Evolutionary conservation across 2,329 filamentous ascomycete genomes (phyloP), one percentile per base, ranked within the genome.

Genomic region (Cladosporium sp.): DNA sequence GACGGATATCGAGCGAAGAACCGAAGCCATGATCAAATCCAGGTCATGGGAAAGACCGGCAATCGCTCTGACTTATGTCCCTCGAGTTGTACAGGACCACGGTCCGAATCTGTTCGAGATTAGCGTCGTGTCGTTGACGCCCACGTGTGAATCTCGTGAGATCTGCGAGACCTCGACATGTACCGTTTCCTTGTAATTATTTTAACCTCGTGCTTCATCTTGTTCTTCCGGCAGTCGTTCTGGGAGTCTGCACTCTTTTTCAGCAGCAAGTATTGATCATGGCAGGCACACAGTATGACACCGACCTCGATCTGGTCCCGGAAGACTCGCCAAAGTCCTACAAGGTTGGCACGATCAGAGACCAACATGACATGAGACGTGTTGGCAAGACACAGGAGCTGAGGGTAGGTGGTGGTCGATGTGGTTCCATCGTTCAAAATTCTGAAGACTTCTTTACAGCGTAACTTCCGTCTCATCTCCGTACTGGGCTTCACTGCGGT

Each of bases 401-500:
- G 32, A 65, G 64, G 26, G 61, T 64, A 24, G 15, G 61, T 28
- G n/a, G 11, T 6, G 7, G 1, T 38, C 15, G 15, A 18, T 8
- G 14, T 63, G n/a, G 15, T 5, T 24, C 12, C 14, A 6, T 3
- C 10, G 24, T 36, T 14, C 32, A 2, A 8, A 30, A 6, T 30
- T 30, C 28, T 63, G 34, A 63, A 12, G 26, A 8, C 6, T 10
- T n/a, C 14, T 34, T 21, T 36, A 18, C 32, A 70, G 59, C 67
- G 72, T 24, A 73, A 72, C 49, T 73, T 73, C 55, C 66, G 66
- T 28, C 67, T 71, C 24, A 71, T 74, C 30, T 72, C 72, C 30
- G 71, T 73, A 18, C 59, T 74, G 3, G 73, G 73, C 2, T 73
- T 74, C 47, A 71, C 72, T 6, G 71, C 72, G 24, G 70, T 73